A percentile compares a stretch with the other conserved stretches of the same genome.
phyloP scores from a whole-genome alignment of 2,329 filamentous ascomycete genomes.

The Madurella mycetomatis region DNA sequence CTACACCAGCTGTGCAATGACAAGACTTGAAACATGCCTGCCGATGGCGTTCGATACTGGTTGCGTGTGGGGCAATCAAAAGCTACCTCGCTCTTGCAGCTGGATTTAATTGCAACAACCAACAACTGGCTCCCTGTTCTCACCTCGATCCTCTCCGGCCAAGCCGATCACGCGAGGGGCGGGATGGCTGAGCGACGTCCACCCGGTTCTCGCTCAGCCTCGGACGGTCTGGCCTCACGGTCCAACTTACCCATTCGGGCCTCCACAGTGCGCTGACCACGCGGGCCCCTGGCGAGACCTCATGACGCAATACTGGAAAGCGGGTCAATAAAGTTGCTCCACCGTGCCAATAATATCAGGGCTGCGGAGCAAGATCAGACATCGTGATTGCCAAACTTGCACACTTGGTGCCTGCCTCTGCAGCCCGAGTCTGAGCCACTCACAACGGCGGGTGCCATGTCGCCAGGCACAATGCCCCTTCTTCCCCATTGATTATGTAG shows the following conservation, averaged over 20 bases:
- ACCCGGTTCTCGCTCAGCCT: background rate
- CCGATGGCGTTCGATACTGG: background rate
- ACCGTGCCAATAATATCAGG: constrained; percentile 9
- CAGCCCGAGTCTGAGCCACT: no score
- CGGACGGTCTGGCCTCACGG: background rate
- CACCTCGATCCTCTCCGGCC: background rate
- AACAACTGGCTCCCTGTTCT: background rate
- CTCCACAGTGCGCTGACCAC: constrained; percentile 12
- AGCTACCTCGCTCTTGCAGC: background rate
- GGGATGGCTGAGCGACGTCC: background rate
- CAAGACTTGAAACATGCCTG: background rate
- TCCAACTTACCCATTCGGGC: background rate
- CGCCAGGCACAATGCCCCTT: no score
- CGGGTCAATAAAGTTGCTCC: constrained; percentile 1
- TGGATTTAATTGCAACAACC: background rate
- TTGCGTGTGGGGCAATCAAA: background rate
- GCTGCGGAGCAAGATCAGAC: no score
- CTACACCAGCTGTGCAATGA: background rate
- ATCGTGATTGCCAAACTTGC: no score
- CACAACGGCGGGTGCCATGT: no score
- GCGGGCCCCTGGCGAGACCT: constrained; percentile 1
- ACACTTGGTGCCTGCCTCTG: no score
- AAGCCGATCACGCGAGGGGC: constrained; percentile 3
- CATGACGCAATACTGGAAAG: constrained; percentile 2
- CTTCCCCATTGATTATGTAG: no score